Evolutionary conservation across 2,329 filamentous ascomycete species (phyloP).

Genomic region (Pseudocercospora crystallina): DNA sequence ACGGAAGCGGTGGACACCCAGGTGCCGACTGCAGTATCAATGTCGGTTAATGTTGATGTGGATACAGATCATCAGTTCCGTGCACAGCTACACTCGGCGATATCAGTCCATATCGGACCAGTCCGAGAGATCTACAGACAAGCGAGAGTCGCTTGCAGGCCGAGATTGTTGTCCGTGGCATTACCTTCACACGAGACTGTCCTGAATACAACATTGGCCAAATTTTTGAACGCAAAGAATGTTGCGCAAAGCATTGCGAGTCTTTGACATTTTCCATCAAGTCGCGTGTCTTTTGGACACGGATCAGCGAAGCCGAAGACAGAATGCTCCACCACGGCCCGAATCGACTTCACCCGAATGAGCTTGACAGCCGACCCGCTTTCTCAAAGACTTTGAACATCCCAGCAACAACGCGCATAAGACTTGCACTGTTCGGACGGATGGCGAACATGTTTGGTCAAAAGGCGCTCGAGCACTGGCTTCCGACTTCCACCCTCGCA

Average conservation of each 20-base stretch:
- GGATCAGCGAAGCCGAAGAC: neutral
- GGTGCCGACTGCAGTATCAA: neutral
- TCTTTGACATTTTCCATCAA: no score
- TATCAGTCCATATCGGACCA: no score
- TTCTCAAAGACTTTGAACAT: conserved; percentile 5
- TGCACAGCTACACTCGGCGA: neutral
- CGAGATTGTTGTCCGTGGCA: no score
- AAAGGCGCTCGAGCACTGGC: neutral
- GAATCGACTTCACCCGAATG: conserved; percentile 1
- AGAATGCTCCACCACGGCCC: conserved; percentile 4
- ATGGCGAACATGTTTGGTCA: conserved; percentile 1
- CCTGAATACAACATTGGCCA: no score
- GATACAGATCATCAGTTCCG: conserved; percentile 2
- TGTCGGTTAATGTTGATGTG: conserved; percentile 2
- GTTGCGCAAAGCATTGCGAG: no score
- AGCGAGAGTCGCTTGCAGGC: no score
- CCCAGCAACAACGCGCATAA: neutral
- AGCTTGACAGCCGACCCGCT: neutral
- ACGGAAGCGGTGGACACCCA: no score
- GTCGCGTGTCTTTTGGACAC: neutral
- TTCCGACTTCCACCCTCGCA: no score
- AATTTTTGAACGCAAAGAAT: no score
- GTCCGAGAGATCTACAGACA: no score
- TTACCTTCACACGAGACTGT: no score
- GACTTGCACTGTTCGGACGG: neutral